Percentiles rank a stretch among this genome's conserved stretches.
These are phyloP conservation scores for Fusarium sp. DNA, from an alignment of 2,329 filamentous ascomycete species.

Conservation along the genomic window DNA sequence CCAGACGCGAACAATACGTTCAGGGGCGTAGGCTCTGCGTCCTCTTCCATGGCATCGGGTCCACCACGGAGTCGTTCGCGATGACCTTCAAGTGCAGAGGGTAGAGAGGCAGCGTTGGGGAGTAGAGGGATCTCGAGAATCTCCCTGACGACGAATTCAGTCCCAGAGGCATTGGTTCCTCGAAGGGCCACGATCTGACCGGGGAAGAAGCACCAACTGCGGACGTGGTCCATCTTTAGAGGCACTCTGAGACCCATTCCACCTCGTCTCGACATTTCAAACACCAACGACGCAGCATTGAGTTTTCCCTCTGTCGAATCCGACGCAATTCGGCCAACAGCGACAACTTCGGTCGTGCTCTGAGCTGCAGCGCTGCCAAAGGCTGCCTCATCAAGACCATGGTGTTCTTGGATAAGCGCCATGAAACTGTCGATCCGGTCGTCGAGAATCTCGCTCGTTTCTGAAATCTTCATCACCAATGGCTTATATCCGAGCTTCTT, in stretches of 20 bases:
- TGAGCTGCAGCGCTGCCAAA: conserved; percentile 91
- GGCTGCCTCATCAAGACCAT: conserved; percentile 80
- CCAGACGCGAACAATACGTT: conserved; percentile 84
- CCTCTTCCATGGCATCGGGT: conserved; percentile 70
- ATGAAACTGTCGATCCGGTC: conserved; percentile 94
- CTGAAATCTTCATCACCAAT: conserved; percentile 93
- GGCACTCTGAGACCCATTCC: conserved; percentile 87
- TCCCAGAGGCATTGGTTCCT: conserved; percentile 88
- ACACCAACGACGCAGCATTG: conserved; percentile 84
- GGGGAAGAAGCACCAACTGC: conserved; percentile 86
- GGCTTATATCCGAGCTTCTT: conserved; percentile 94
- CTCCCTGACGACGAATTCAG: conserved; percentile 84
- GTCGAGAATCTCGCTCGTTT: conserved; percentile 92
- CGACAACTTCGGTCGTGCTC: conserved; percentile 87
- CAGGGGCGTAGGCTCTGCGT: conserved; percentile 70
- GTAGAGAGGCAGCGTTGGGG: conserved; percentile 77
- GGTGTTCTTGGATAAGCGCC: conserved; percentile 77
- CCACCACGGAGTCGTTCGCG: conserved; percentile 76
- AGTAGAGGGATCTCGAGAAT: conserved; percentile 81
- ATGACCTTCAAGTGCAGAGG: conserved; percentile 73
- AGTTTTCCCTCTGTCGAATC: conserved; percentile 89
- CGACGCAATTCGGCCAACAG: conserved; percentile 90
- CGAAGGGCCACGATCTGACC: conserved; percentile 91
- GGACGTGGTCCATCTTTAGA: conserved; percentile 77
- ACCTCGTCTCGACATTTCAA: conserved; percentile 87